Base-by-base conservation (phyloP, 805 yeast species). In the Spathaspora gorwiae region DNA sequence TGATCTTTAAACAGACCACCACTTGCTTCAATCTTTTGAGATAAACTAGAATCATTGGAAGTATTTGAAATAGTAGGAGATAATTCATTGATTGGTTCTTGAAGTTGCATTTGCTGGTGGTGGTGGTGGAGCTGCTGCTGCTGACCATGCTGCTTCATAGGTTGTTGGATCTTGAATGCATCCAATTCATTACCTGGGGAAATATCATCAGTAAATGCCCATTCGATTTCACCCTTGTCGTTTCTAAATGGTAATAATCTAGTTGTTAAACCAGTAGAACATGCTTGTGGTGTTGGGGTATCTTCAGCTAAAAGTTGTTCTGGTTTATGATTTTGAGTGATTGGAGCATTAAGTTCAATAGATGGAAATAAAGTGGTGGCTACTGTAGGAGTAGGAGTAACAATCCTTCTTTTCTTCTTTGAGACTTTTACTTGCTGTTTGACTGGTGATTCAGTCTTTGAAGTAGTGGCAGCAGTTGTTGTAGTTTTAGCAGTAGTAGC, bases 181-280 rank as follows among this genome's bases (percentile, higher is more conserved):
- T 65, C 68, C 40, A 62, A 51, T 46, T 61, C 68, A 43, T 52
- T 43, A 6, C 58, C 66, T 12, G 57, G 51, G 31, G 44, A 41
- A 10, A 56, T 39, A 49, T 70, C 75, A 36, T 77, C 80, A 24
- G 76, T 72, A 45, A 81, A 70, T 12, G 72, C 71, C 79, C 84
- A 81, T 45, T 78, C 81, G 12, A 80, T 70, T 49, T 78, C 80
- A 3, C 85, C 87, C 31, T 71, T 68, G 12, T 59, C 61, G 53
- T 78, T 79, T 40, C 73, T 75, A 49, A 72, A 67, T 4, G 83
- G 80, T n/a, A 77, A 60, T 38, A 78, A 64, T 43, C 76, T 66
- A 2, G 81, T 66, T 33, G 78, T 68, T 41, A 66, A 54, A 13
- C 72, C 70, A 9, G 83, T 78, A 26, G 84, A 75, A 56, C 85